Evolutionary conservation across 2,329 filamentous ascomycete species (phyloP).

Genomic region (Hirsutella thompsonii): DNA sequence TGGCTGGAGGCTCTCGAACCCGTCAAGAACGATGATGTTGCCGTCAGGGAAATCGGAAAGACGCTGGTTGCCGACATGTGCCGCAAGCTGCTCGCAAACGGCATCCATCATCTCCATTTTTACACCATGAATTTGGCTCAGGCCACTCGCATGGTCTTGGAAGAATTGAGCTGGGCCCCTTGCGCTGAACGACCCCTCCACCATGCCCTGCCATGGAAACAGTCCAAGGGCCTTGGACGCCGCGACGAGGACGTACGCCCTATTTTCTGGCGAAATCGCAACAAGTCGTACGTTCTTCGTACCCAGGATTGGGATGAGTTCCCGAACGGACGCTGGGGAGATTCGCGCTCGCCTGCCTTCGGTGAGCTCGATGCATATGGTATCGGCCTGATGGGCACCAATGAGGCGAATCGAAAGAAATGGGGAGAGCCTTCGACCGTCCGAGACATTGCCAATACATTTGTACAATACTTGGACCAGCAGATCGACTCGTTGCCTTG

Average conservation of each 20-base stretch:
- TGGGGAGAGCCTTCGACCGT: constrained; percentile 80
- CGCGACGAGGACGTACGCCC: constrained; percentile 91
- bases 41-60: constrained; percentile 82
- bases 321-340: constrained; percentile 96
- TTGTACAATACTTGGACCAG: constrained; percentile 73
- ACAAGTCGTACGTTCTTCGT: constrained; percentile 87
- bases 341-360: constrained; percentile 90
- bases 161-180: constrained; percentile 75
- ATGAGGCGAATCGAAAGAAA: constrained; percentile 87
- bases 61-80: constrained; percentile 83
- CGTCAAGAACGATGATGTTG: constrained; percentile 91
- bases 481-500: constrained; percentile 77
- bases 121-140: constrained; percentile 99
- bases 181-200: constrained; percentile 66
- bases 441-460: constrained; percentile 69
- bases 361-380: constrained; percentile 92
- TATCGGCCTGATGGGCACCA: constrained; percentile 85
- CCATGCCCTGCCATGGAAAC: constrained; percentile 90
- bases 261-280: constrained; percentile 97
- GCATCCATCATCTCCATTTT: constrained; percentile 85
- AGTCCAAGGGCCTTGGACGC: constrained; percentile 78
- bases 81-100: constrained; percentile 66
- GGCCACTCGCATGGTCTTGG: constrained; percentile 84
- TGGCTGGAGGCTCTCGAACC: constrained; percentile 80
- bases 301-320: constrained; percentile 99